These are phyloP conservation scores for Neofusicoccum umdonicola DNA, from an alignment of 2,329 filamentous ascomycete species.

Conservation along the genomic window DNA sequence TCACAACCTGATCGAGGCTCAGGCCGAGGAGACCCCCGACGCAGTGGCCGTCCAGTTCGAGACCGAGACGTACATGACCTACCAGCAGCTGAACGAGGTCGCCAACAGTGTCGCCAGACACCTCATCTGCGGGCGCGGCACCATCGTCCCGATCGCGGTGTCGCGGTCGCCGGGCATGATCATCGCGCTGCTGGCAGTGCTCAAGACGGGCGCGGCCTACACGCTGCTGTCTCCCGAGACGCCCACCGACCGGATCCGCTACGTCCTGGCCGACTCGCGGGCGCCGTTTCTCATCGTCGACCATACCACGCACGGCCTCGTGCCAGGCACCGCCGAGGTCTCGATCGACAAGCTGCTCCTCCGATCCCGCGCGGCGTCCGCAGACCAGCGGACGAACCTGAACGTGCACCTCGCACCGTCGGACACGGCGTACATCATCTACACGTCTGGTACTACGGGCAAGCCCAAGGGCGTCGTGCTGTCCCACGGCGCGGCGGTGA, in stretches of 20 bases:
- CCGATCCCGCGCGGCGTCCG: too few relatives aligned
- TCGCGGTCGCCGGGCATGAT: conserved; percentile 21
- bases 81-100: not conserved
- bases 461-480: conserved; percentile 14
- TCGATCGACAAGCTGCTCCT: too few relatives aligned
- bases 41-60: not conserved
- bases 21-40: too few relatives aligned
- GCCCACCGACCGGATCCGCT: conserved; percentile 40
- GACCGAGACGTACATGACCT: not conserved
- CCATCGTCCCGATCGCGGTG: conserved; percentile 29
- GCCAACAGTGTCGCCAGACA: not conserved
- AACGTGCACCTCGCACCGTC: too few relatives aligned
- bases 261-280: not conserved
- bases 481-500: conserved; percentile 4
- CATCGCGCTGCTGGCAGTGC: conserved; percentile 24
- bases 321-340: too few relatives aligned
- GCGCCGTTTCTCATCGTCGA: not conserved
- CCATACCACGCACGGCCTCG: not conserved
- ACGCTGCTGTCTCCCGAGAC: conserved; percentile 23
- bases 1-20: too few relatives aligned
- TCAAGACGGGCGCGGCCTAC: conserved; percentile 48
- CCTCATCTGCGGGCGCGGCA: conserved; percentile 18
- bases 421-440: conserved; percentile 3
- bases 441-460: conserved; percentile 11
- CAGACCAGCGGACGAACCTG: too few relatives aligned